phyloP scores from a whole-genome alignment of 1,139 yeast species.

The Hyphopichia burtonii region DNA sequence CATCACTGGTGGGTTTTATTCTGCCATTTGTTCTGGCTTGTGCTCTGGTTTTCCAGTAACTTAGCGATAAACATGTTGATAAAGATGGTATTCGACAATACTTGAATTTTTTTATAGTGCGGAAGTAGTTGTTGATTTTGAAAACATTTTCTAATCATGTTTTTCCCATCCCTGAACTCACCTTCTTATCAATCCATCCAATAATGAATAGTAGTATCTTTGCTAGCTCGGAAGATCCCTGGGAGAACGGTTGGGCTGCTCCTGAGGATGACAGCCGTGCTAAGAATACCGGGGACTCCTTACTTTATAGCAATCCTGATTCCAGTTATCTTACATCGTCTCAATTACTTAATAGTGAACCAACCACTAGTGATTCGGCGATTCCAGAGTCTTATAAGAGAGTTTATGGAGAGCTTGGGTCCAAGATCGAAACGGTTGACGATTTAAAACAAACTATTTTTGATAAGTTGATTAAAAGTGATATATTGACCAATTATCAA shows the following conservation, averaged over 20 bases:
- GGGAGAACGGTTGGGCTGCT: constrained; percentile 44
- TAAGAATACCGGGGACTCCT: not conserved
- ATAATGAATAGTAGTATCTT: constrained; percentile 20
- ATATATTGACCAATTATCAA: constrained; percentile 31
- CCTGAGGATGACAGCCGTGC: constrained; percentile 8
- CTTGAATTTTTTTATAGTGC: too few relatives aligned
- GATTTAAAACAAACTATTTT: constrained; percentile 33
- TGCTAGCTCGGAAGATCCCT: constrained; percentile 36
- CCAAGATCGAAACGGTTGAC: constrained; percentile 21
- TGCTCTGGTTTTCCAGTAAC: too few relatives aligned
- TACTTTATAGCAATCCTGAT: not conserved
- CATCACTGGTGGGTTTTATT: too few relatives aligned
- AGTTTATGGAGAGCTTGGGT: constrained; percentile 17
- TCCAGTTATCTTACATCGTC: constrained; percentile 23
- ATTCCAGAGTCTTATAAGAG: constrained; percentile 26
- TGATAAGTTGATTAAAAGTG: constrained; percentile 25
- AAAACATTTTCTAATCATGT: not conserved
- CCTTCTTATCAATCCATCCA: not conserved
- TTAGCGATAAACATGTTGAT: too few relatives aligned
- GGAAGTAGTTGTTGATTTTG: too few relatives aligned
- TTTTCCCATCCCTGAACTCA: not conserved
- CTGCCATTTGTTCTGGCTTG: too few relatives aligned
- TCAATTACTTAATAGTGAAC: constrained; percentile 17
- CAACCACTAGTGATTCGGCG: constrained; percentile 3
- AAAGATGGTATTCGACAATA: too few relatives aligned